Conservation (phyloP, 257 asterid species). For the Thymus mandschuricus region DNA sequence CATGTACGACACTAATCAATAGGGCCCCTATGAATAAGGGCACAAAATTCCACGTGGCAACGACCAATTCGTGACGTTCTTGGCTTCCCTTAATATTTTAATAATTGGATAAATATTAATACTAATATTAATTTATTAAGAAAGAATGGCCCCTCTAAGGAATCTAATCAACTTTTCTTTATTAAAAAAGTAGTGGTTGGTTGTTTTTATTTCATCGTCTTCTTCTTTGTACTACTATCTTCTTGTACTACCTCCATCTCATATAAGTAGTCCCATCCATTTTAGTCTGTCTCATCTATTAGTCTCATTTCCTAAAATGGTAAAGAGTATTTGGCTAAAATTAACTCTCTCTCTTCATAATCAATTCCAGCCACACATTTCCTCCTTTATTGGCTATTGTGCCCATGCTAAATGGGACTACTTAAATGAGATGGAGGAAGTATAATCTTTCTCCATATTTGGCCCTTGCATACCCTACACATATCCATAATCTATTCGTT, state of each 20-base stretch:
- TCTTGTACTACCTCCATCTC: not conserved
- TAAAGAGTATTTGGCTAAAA: too few relatives aligned
- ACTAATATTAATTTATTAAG: not conserved
- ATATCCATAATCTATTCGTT: too few relatives aligned
- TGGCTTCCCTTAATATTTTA: conserved; percentile 38
- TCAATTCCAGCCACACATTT: too few relatives aligned
- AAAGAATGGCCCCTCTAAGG: conserved; percentile 36
- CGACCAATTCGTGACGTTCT: conserved; percentile 37
- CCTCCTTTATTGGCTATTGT: too few relatives aligned
- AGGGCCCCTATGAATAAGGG: conserved; percentile 29
- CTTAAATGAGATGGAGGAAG: too few relatives aligned
- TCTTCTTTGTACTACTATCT: conserved; percentile 52
- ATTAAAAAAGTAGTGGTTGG: conserved; percentile 28
- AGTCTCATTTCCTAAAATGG: too few relatives aligned
- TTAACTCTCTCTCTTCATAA: too few relatives aligned
- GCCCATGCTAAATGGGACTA: too few relatives aligned
- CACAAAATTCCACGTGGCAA: conserved; percentile 35
- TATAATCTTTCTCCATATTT: too few relatives aligned
- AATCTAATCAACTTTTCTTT: conserved; percentile 50
- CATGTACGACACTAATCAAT: conserved; percentile 47
- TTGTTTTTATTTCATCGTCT: conserved; percentile 53
- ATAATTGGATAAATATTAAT: not conserved
- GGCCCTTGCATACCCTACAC: too few relatives aligned
- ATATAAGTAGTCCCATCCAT: too few relatives aligned
- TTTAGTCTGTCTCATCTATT: too few relatives aligned